These are phyloP conservation scores for Aspergillus sp. DNA, from an alignment of 2,329 filamentous ascomycete genomes.

Conservation along the genomic window DNA sequence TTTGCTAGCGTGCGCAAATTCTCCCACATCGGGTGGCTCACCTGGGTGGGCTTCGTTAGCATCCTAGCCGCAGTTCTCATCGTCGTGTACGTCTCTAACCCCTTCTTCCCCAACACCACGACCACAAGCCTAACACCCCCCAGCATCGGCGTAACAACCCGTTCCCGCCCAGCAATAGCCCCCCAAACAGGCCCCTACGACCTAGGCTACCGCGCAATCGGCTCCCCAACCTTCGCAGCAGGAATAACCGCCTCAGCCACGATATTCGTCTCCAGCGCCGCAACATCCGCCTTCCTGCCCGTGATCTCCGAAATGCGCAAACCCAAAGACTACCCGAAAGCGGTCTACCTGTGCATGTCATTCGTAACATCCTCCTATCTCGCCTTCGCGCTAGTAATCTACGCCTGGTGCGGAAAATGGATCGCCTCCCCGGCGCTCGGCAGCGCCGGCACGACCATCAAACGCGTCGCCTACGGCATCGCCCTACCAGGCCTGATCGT, in stretches of 20 bases:
- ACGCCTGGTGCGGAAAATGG: conserved; percentile 63
- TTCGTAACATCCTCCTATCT: conserved; percentile 61
- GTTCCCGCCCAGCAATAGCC: conserved; percentile 61
- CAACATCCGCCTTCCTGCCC: conserved; percentile 63
- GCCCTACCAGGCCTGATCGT: conserved; percentile 59
- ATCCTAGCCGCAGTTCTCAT: conserved; percentile 62
- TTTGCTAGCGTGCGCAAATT: conserved; percentile 60
- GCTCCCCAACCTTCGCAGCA: conserved; percentile 58
- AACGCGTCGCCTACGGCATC: conserved; percentile 64
- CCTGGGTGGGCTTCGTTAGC: conserved; percentile 61
- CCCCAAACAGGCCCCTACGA: conserved; percentile 62
- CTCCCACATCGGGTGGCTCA: conserved; percentile 63
- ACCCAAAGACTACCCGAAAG: conserved; percentile 62
- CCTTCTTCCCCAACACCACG: neutral
- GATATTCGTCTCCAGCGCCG: conserved; percentile 63
- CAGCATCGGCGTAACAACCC: conserved; percentile 57
- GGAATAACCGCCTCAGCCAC: conserved; percentile 61
- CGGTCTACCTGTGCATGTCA: conserved; percentile 61
- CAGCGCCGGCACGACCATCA: conserved; percentile 60
- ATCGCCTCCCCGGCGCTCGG: conserved; percentile 65
- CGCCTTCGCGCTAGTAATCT: conserved; percentile 62
- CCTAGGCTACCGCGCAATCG: conserved; percentile 60
- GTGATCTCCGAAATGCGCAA: conserved; percentile 67
- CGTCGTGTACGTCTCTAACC: conserved; percentile 44
- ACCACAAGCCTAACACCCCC: neutral